Base-by-base conservation (phyloP, 2,329 filamentous ascomycete genomes). In the Pseudogymnoascus sp. region DNA sequence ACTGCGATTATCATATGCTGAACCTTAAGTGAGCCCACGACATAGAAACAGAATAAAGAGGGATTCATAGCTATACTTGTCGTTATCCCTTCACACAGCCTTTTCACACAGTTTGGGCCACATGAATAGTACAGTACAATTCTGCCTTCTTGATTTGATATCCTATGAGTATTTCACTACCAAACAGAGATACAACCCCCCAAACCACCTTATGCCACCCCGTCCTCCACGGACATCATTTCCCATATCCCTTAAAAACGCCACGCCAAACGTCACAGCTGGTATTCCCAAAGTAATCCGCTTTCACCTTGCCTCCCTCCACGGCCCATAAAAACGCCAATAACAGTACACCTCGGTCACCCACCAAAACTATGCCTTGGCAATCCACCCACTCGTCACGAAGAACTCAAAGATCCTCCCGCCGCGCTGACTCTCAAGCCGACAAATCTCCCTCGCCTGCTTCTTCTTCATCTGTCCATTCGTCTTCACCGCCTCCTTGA, bases 381-480 rank as follows among this genome's bases (percentile, higher is more conserved):
- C 89, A 66, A 97, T 87, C 92, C 93, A 97, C 2, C 93, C 95
- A 63, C 87, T 87, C 73, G 92, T 90, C 67, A 96, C 90, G 78
- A 97, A 93, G 74, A 97, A 97, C 75, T 97, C 95, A 76, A 93
- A 97, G 64, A 97, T 86, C 68, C 91, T 83, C 16, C 89, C 87
- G 0, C 90, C 88, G 75, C 97, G 97, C 67, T 89, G 89, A 8
- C 86, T 84, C 71, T 97, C 93, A 62, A 97, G 83, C 73, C 86
- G 77, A 72, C 89, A 93, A 26, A 97, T 87, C 72, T 96, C 90
- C 73, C 88, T 90, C 1, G 92, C 92, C 69, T 93, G 88, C 77
- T 97, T 97, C 82, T 95, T 96, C 80, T 96, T 97, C 6, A 99
- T 77, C 11, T 82, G 84, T 0, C 95, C 95, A 64, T 95, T 93